Evolutionary conservation across 257 asterid genomes (phyloP).

Genomic region (Buddleja alternifolia): DNA sequence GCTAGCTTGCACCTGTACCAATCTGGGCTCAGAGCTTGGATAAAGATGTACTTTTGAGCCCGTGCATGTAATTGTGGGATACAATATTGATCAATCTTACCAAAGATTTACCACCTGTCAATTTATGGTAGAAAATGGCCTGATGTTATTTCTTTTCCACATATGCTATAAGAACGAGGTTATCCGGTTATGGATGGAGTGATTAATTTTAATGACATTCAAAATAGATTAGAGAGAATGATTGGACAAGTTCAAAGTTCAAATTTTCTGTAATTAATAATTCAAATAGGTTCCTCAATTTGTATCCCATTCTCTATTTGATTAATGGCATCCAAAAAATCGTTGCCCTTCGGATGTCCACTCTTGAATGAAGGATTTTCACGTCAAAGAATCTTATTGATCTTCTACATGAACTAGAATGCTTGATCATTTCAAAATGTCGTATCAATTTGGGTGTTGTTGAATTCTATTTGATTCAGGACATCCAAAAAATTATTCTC

Average conservation of each 20-base stretch:
- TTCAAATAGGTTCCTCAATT: slow-evolving; percentile 2
- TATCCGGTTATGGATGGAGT: slow-evolving; percentile 3
- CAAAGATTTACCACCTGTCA: neutral
- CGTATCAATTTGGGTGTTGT: neutral
- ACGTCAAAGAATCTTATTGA: neutral
- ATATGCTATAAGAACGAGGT: neutral
- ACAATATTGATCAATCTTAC: neutral
- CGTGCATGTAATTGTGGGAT: neutral
- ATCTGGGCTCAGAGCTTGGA: slow-evolving; percentile 11
- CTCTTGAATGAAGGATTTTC: slow-evolving; percentile 13
- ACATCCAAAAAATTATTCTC: neutral
- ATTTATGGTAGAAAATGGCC: neutral
- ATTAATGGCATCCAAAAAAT: neutral
- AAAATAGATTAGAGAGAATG: neutral
- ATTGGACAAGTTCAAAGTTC: neutral
- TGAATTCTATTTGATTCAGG: neutral
- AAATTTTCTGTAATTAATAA: neutral
- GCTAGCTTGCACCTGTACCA: slow-evolving; percentile 12
- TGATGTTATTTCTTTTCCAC: neutral
- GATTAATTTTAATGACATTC: neutral
- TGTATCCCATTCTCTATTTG: neutral
- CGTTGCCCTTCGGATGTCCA: neutral
- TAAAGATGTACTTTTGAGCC: slow-evolving; percentile 15
- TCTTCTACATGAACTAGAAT: neutral
- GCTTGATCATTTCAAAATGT: neutral